Percentiles rank a stretch among this genome's conserved stretches.
These are phyloP conservation scores for Acacia melanoxylon DNA, from an alignment of 306 rosid species.

Conservation along the genomic window DNA sequence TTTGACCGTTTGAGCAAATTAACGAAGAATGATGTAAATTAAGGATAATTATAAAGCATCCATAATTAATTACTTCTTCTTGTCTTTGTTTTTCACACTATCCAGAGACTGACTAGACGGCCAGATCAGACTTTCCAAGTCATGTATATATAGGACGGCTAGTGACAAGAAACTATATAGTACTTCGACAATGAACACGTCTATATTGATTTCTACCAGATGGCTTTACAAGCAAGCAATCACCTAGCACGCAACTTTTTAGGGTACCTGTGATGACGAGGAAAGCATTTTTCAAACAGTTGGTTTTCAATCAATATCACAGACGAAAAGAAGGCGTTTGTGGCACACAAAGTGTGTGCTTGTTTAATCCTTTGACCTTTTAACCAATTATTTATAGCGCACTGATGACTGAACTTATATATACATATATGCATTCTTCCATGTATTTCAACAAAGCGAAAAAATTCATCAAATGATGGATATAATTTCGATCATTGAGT, in stretches of 20 bases:
- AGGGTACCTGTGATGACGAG: slow-evolving; percentile 5
- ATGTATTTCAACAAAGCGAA: neutral
- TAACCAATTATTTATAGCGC: slow-evolving; percentile 10
- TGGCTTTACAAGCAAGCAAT: neutral
- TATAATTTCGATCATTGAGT: slow-evolving; percentile 16
- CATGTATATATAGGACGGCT: neutral
- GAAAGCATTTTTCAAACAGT: slow-evolving; percentile 25
- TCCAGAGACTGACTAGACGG: neutral
- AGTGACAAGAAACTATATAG: neutral
- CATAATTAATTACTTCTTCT: neutral
- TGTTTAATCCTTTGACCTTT: slow-evolving; percentile 27
- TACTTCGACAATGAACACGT: neutral
- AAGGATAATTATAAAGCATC: neutral
- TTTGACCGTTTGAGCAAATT: slow-evolving; percentile 14
- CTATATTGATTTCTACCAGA: neutral
- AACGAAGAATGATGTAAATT: neutral
- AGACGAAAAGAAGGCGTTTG: neutral
- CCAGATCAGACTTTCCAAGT: neutral
- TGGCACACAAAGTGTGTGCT: neutral
- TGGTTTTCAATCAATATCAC: slow-evolving; percentile 53
- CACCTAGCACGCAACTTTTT: neutral
- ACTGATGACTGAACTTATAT: neutral
- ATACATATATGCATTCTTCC: neutral
- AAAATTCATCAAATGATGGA: neutral
- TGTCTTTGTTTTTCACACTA: slow-evolving; percentile 12